These are phyloP conservation scores for Pachysandra terminalis DNA, from an alignment of 164 flowering plant genomes.

Conservation along the genomic window DNA sequence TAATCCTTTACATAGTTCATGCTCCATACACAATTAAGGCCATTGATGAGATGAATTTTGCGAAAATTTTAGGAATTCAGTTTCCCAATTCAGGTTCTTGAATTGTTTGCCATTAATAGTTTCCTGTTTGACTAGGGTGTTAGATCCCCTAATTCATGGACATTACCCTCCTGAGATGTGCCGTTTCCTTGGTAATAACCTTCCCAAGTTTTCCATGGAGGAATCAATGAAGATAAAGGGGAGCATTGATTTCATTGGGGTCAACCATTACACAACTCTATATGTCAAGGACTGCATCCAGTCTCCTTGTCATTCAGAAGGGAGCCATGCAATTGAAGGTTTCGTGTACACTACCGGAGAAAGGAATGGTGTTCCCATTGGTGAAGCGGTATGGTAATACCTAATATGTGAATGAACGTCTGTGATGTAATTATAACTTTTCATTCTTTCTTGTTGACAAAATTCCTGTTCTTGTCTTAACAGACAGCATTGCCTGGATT, in stretches of 20 bases:
- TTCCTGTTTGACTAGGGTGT: constrained; percentile 21
- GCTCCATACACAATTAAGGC: too few species aligned
- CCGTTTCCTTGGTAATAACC: constrained; percentile 16
- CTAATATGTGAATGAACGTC: not conserved
- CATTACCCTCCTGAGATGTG: constrained; percentile 46
- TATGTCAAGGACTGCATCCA: constrained; percentile 50
- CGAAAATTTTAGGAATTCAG: too few species aligned
- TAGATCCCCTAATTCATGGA: constrained; percentile 48
- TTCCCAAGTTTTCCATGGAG: constrained; percentile 31
- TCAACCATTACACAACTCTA: constrained; percentile 39
- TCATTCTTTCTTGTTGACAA: too few species aligned
- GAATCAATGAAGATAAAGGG: constrained; percentile 24
- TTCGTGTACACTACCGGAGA: constrained; percentile 19
- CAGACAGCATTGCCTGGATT: constrained; percentile 35
- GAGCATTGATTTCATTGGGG: constrained; percentile 41
- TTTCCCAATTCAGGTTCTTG: too few species aligned
- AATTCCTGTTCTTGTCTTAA: not conserved
- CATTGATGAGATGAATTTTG: too few species aligned
- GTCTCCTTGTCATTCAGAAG: constrained; percentile 26
- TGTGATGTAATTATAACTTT: too few species aligned
- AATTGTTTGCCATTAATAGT: not conserved
- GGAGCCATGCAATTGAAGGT: constrained; percentile 33
- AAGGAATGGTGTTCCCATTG: constrained; percentile 47
- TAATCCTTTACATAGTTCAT: too few species aligned
- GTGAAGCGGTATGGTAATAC: constrained; percentile 33